These are phyloP conservation scores for Lachancea meyersii DNA, from an alignment of 805 yeast genomes.

Conservation along the genomic window DNA sequence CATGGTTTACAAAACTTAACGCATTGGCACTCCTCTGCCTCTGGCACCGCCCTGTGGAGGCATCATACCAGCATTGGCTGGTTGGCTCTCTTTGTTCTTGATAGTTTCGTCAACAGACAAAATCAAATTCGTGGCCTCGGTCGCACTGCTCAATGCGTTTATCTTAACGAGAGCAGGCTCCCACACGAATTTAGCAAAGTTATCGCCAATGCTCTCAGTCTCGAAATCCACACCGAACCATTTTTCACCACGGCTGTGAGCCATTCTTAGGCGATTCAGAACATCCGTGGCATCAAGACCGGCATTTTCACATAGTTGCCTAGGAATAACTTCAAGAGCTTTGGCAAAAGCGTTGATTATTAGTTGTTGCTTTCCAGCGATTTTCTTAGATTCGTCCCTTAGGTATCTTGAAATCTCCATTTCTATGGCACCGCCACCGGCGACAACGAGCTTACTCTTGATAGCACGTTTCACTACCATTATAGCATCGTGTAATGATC, in stretches of 20 bases:
- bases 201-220: slow-evolving; percentile 74
- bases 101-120: slow-evolving; percentile 95
- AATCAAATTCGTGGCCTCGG: slow-evolving; percentile 92
- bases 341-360: slow-evolving; percentile 89
- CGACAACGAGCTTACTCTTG: slow-evolving; percentile 79
- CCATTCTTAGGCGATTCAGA: slow-evolving; percentile 82
- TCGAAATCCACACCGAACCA: slow-evolving; percentile 94
- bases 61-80: slow-evolving; percentile 44
- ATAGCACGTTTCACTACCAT: slow-evolving; percentile 97
- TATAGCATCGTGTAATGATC: slow-evolving; percentile 95
- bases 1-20: slow-evolving; percentile 13
- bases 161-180: slow-evolving; percentile 93
- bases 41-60: slow-evolving; percentile 46
- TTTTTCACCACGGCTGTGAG: slow-evolving; percentile 86
- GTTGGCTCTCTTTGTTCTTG: slow-evolving; percentile 59
- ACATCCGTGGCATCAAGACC: slow-evolving; percentile 97
- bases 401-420: slow-evolving; percentile 90
- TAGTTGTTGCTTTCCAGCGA: slow-evolving; percentile 94
- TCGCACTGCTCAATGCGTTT: slow-evolving; percentile 91
- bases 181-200: slow-evolving; percentile 86
- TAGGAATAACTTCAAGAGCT: slow-evolving; percentile 92
- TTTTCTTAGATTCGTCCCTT: slow-evolving; percentile 77
- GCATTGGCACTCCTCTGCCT: slow-evolving; percentile 65
- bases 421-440: slow-evolving; percentile 99
- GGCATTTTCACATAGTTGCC: slow-evolving; percentile 98